These are phyloP conservation scores for Aspergillus felis DNA, from an alignment of 2,329 filamentous ascomycete species.

Conservation along the genomic window DNA sequence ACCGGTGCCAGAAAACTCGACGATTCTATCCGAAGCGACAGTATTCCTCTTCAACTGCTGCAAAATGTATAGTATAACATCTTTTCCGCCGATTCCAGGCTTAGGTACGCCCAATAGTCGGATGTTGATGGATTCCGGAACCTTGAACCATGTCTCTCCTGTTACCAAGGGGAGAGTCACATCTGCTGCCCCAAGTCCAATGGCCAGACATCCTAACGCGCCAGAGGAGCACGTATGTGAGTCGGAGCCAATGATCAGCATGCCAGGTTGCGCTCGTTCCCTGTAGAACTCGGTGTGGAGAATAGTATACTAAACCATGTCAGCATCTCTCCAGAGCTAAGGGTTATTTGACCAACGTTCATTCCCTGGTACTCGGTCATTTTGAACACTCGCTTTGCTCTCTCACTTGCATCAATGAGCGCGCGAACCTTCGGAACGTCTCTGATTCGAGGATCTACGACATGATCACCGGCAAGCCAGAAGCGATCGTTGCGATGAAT, in stretches of 20 bases:
- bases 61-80: constrained; percentile 45
- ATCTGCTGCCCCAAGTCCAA: constrained; percentile 47
- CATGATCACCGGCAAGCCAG: constrained; percentile 50
- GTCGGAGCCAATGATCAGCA: constrained; percentile 43
- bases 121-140: constrained; percentile 43
- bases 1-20: constrained; percentile 45
- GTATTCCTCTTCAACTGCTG: constrained; percentile 45
- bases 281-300: constrained; percentile 48
- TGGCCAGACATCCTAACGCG: constrained; percentile 38
- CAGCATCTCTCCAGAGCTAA: not conserved
- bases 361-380: constrained; percentile 43
- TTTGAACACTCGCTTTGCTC: constrained; percentile 39
- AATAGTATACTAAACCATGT: constrained; percentile 31
- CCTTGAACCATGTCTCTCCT: constrained; percentile 47
- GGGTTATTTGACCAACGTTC: constrained; percentile 21
- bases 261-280: constrained; percentile 44
- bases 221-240: constrained; percentile 48
- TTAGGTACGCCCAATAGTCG: constrained; percentile 35
- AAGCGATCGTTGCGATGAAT: constrained; percentile 50
- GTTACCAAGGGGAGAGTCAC: constrained; percentile 45
- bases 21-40: constrained; percentile 42
- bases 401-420: constrained; percentile 37
- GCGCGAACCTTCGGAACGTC: constrained; percentile 31
- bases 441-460: constrained; percentile 45
- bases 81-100: constrained; percentile 43